Conservation (phyloP, 768 basidiomycete genomes). For the Termitomyces sp. region DNA sequence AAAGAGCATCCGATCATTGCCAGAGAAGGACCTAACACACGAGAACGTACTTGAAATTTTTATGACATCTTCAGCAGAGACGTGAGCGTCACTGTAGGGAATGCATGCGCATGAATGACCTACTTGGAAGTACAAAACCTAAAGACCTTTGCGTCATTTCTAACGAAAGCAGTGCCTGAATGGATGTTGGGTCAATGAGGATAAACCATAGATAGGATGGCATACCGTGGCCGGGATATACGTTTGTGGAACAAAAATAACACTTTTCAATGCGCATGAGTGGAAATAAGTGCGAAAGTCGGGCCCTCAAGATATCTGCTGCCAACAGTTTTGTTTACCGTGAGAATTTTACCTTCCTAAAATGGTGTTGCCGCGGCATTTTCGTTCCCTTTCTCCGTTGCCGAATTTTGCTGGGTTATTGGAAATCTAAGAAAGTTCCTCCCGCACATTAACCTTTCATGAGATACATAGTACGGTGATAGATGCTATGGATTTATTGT, state of each 20-base stretch:
- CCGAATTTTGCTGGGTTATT: no score
- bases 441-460: not conserved
- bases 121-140: slow-evolving; percentile 98
- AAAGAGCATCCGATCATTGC: not conserved
- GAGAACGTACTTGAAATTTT: slow-evolving; percentile 89
- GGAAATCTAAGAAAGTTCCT: no score
- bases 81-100: not conserved
- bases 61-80: slow-evolving; percentile 63
- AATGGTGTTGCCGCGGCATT: not conserved
- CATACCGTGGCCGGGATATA: slow-evolving; percentile 94
- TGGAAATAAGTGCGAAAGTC: not conserved
- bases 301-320: not conserved
- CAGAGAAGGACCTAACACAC: not conserved
- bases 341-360: not conserved
- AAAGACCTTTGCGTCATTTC: slow-evolving; percentile 98
- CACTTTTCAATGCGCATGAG: slow-evolving; percentile 95
- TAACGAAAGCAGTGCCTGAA: slow-evolving; percentile 87
- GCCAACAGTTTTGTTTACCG: slow-evolving; percentile 4
- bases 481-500: not conserved
- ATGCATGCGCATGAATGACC: slow-evolving; percentile 18
- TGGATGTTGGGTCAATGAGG: not conserved
- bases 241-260: slow-evolving; percentile 95
- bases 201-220: not conserved
- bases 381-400: not conserved
- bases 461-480: not conserved